Evolutionary conservation across 2,329 filamentous ascomycete species (phyloP).

Genomic region (Aaosphaeria arxii): DNA sequence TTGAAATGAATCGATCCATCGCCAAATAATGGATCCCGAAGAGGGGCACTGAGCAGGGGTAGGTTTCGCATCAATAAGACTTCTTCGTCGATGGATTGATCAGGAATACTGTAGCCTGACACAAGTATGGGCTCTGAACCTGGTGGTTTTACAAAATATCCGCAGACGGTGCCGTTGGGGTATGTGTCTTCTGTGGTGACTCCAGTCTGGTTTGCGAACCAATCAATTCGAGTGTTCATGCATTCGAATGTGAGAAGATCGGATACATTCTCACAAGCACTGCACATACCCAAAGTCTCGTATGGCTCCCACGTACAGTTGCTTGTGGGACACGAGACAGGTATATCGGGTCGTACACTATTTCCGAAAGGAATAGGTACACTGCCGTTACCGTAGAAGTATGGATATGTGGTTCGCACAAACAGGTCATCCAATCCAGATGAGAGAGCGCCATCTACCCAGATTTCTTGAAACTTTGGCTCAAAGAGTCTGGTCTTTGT

Average conservation of each 20-base stretch:
- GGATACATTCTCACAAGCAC: constrained; percentile 2
- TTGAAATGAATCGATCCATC: constrained; percentile 5
- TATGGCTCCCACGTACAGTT: constrained; percentile 9
- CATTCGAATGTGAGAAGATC: constrained; percentile 4
- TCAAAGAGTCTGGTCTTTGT: too few species aligned
- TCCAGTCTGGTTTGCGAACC: constrained; percentile 1
- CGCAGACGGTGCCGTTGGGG: constrained; percentile 6
- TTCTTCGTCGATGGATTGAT: constrained; percentile 1
- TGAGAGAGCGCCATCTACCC: not conserved
- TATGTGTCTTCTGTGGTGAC: not conserved
- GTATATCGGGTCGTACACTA: constrained; percentile 4
- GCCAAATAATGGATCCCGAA: constrained; percentile 1
- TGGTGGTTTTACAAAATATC: constrained; percentile 4
- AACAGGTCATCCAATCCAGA: not conserved
- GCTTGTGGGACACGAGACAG: constrained; percentile 5
- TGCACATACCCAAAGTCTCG: constrained; percentile 7
- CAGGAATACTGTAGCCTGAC: constrained; percentile 5
- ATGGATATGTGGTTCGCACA: not conserved
- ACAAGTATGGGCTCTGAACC: constrained; percentile 5
- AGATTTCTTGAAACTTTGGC: too few species aligned
- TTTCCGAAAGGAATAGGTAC: constrained; percentile 5
- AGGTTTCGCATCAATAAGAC: constrained; percentile 3
- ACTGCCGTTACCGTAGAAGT: constrained; percentile 9
- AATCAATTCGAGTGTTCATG: constrained; percentile 1
- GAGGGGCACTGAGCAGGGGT: constrained; percentile 6